Evolutionary conservation across 495 filamentous ascomycete species (phyloP), one percentile per base, ranked within the genome.

Genomic region (Podospora anserina): DNA sequence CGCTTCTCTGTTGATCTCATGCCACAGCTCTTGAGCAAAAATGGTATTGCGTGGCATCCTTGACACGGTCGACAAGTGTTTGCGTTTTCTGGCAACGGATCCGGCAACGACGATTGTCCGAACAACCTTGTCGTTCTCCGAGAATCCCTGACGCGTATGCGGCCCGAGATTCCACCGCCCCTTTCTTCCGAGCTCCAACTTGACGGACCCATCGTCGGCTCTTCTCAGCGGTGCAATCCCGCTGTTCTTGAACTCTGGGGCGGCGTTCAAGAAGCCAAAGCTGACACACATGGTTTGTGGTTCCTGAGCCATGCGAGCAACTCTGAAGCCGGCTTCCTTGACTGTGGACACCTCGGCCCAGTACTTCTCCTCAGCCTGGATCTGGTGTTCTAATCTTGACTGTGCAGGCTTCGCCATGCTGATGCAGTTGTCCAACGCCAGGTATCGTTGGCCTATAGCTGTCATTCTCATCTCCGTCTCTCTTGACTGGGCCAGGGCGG

Each of bases 21-120:
- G 88, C 83, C 93, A 96, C n/a, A 99, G 79, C 75, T 99, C 96
- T 73, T 97, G 90, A 65, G 94, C 91, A 74, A 92, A 97, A 1
- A 96, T 82, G 66, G 91, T 93, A 76, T 99, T 90, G 30, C 94
- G 88, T 13, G 93, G 93, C 92, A 70, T 92, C 89, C 19, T 89
- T 84, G 58, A 98, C 91, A 7, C 85, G 85, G 49, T 88, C 82
- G 68, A 93, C 88, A 27, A 82, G 69, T 61, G 73, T 80, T 80
- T 27, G 77, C 75, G 65, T 73, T 75, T 70, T 71, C 82, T 66
- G 76, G 75, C 44, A 77, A 73, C 57, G 78, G 79, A 23, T 68
- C 65, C 5, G 82, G 79, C 0, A 86, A 70, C 28, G 71, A 74
- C 1, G 87, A 88, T 55, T 77, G 80, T 15, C 91, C 90, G n/a